Base-by-base conservation (phyloP, 2,329 filamentous ascomycete species). In the Beauveria rudraprayagi region DNA sequence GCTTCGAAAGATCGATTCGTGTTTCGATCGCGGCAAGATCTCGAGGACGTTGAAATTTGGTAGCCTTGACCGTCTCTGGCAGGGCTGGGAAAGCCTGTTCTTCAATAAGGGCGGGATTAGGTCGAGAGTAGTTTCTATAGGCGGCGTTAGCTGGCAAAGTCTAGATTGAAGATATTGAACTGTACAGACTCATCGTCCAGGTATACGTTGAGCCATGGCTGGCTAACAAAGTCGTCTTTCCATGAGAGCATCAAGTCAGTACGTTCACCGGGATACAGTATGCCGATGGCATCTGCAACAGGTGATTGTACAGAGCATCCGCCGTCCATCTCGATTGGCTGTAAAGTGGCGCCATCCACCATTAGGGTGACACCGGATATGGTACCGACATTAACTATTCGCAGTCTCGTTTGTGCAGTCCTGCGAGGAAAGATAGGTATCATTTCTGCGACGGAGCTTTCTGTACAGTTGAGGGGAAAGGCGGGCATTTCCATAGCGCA, bases 401-500 rank as follows among this genome's bases (percentile, higher is more conserved):
- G 62, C 1, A 70, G 58, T 26, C 64, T 63, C 9, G 65, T 59
- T 22, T 41, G 1, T 16, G 50, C 40, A n/a, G 55, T 28, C n/a
- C 61, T 48, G 43, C 43, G 53, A 24, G 44, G 47, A 17, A 68
- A n/a, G 1, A 69, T 51, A 3, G 67, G 67, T 5, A 50, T 53
- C 9, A 68, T 60, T 9, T 64, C 44, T 1, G 41, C 19, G 5
- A 61, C 17, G 1, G 52, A 40, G 6, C 50, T 57, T 14, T 63
- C 44, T 8, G 57, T 63, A 62, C 68, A 70, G 41, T 62, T 54
- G 9, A 71, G 50, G 0, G 68, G 69, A 3, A 65, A 60, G 0
- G 68, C 67, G 8, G 68, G 68, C 28, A 68, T 65, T 1, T 66
- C 68, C 68, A 68, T 66, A 19, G 70, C 68, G 56, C 70, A 72